phyloP scores from a whole-genome alignment of 2,329 filamentous ascomycete species.

The Colletotrichum sp. region DNA sequence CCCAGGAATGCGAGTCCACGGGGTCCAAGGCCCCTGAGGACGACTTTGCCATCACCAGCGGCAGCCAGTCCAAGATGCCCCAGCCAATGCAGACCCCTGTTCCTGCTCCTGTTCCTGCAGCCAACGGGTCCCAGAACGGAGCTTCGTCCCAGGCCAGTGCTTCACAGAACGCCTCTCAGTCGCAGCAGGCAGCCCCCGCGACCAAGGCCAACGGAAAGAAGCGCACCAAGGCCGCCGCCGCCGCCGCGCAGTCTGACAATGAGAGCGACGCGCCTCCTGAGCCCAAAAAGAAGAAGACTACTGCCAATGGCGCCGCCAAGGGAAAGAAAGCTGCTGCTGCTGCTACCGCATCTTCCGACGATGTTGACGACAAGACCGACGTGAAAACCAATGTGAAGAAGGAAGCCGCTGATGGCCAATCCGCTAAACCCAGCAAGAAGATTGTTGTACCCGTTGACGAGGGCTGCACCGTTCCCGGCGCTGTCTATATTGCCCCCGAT shows the following conservation, averaged over 20 bases:
- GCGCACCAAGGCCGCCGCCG: constrained; percentile 22
- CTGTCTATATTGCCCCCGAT: constrained; percentile 70
- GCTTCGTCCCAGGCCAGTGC: background rate
- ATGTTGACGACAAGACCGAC: constrained; percentile 28
- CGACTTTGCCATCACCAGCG: constrained; percentile 27
- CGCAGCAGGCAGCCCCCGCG: background rate
- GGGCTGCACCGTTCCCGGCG: constrained; percentile 37
- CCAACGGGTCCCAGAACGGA: background rate
- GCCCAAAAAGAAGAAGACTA: constrained; percentile 32
- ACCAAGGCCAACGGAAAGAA: constrained; percentile 19
- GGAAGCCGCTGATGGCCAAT: constrained; percentile 45
- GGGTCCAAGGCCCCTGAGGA: constrained; percentile 42
- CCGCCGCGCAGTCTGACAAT: constrained; percentile 24
- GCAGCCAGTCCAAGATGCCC: background rate
- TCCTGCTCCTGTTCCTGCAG: background rate
- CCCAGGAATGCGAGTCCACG: constrained; percentile 56
- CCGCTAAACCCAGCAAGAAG: constrained; percentile 48
- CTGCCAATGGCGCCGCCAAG: constrained; percentile 14
- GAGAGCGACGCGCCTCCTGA: constrained; percentile 29
- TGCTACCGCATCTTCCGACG: constrained; percentile 16
- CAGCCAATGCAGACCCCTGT: background rate
- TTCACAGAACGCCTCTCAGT: background rate
- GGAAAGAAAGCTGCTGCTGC: background rate
- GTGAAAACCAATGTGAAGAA: constrained; percentile 28
- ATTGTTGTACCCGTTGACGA: constrained; percentile 58